Base-by-base conservation (phyloP, 2,329 filamentous ascomycete species). In the Mollisiaceae sp. region DNA sequence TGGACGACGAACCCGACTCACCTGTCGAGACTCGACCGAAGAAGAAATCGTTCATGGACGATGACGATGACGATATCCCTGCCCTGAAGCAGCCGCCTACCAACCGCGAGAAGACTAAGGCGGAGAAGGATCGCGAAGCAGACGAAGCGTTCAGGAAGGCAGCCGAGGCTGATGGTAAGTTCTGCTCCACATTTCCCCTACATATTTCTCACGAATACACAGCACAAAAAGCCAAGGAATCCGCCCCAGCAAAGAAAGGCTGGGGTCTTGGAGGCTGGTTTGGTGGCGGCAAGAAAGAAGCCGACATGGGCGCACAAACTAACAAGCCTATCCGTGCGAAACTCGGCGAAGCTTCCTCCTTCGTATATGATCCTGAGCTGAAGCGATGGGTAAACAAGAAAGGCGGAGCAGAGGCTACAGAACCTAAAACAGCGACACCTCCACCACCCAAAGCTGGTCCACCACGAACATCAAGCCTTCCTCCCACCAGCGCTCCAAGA, bases 321-420 rank as follows among this genome's bases (percentile, higher is more conserved):
- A 84, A 83, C 75, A 90, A 90, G 35, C 87, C 94, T n/a, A 92
- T 97, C 77, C 89, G 87, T 72, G 95, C 96, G 68, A 99, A 99
- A 75, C 86, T 99, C 9, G 96, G 94, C 67, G 96, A 99, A 78
- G 88, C 95, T 75, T 97, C 88, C 77, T 93, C 89, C 55, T 97
- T 99, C 78, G 90, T 94, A 71, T 99, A 95, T 74, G 95, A 99
- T 75, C 91, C 93, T 2, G 92, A 97, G n/a, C 85, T 97, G 60
- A 96, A 97, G 82, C 93, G 95, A 77, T 99, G 96, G 96, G 85
- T 99, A 77, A 98, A 99, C 82, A 97, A 97, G 82, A 97, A 97
- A 77, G 87, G 88, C 12, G 81, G 81, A 15, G 85, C 86, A 8
- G 89, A 91, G 62, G 86, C 85, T 52, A 80, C 80, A 9, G 81